Evolutionary conservation across 202 grass and related monocot genomes (phyloP), one percentile per base, ranked within the genome.

Genomic region (Setaria viridis): DNA sequence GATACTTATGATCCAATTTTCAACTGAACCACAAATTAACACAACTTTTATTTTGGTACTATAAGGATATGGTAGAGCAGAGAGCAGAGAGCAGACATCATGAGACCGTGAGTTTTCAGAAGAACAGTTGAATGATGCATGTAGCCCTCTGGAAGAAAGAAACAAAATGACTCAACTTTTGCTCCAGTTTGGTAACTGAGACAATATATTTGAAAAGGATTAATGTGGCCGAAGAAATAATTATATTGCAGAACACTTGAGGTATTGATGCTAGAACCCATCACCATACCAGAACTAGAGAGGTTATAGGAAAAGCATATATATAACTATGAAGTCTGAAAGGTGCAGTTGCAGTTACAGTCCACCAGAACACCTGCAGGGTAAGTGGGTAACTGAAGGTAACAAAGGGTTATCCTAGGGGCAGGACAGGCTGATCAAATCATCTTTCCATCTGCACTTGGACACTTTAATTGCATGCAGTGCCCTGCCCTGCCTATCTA

Each of bases 391-490:
- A 39, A 76, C 34, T 13, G 19, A 68, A 48, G 47, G 46, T 15
- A 81, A 69, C 64, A 69, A 7, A 32, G 4, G 15, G 42, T 81
- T 70, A 14, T 62, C 55, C 55, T 9, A 2, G 6, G 41, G 33
- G 0, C 43, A 46, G 43, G 39, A 30, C 14, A 70, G 54, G 30
- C 2, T 46, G 53, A 82, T 82, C 53, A 47, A 79, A 79, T 79
- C 80, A n/a, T 53, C 80, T 88, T 48, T 33, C 21, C 80, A 72
- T 73, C 80, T 56, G 69, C 66, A 79, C 86, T 79, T 72, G 66
- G 34, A 11, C 55, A 46, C 86, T 88, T 88, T 57, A 88, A 72
- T 83, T 78, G 74, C 74, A 34, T 63, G 86, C 72, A 74, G 72
- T 74, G 29, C 46, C 42, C 30, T 63, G 73, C 80, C 73, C 65